Base-by-base conservation (phyloP, 768 basidiomycete genomes). In the Hygrophorus pudorinus region DNA sequence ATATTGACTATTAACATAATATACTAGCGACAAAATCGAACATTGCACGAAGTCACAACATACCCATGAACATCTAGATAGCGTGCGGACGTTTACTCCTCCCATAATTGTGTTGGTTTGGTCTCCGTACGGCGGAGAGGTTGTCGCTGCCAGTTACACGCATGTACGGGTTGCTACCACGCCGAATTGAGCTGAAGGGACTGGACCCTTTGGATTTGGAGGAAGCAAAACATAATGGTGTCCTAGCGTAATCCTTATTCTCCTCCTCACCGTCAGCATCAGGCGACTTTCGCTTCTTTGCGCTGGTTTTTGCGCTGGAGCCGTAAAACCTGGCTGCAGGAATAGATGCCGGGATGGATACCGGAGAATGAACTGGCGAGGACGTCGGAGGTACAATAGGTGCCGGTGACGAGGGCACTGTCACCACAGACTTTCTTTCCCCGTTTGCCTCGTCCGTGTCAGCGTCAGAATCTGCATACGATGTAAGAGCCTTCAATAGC, bases 281-380 rank as follows among this genome's bases (percentile, higher is more conserved):
- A 14, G 34, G 46, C 4, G 50, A 51, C 37, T 51, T 51, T 38
- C 50, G 36, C 27, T 51, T 51, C 41, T 48, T 51, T 20, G 18
- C 40, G 33, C 40, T 49, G 33, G 12, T 38, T 32, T 36, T 53
- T 40, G 37, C 41, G n/a, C n/a, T n/a, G 38, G 37, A 46, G 45
- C 46, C 50, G 34, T 58, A 58, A 38, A 58, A 58, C 36, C 43
- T 54, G 31, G 53, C 62, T 20, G 53, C 46, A n/a, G 70, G 58
- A 32, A 61, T 61, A 47, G 60, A 54, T 27, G 55, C 62, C 38
- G 59, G 59, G 9, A 59, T 56, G 14, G 53, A 53, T 20, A 59
- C 48, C 7, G 48, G 49, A 14, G 57, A 52, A 8, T 51, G 54
- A n/a, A 55, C 42, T n/a, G 52, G 51, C 31, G 60, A 50, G 10